phyloP scores from a whole-genome alignment of 257 asterid genomes.

The Thymus mandschuricus region DNA sequence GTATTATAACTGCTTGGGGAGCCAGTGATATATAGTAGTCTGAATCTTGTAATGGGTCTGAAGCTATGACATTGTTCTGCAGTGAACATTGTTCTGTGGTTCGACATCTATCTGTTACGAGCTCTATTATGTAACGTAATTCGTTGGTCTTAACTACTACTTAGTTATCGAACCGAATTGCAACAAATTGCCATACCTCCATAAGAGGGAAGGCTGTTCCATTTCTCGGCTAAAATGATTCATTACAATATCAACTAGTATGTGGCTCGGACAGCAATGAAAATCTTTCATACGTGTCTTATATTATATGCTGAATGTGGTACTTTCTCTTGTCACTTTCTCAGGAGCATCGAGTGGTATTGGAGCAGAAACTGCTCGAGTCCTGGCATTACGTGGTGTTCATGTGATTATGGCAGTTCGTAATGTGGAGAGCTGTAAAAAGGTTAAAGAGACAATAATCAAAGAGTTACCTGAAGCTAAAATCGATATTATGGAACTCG shows the following conservation, averaged over 20 bases:
- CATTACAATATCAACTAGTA: neutral
- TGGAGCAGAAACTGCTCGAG: slow-evolving; percentile 57
- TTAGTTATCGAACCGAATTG: neutral
- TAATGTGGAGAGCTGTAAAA: slow-evolving; percentile 39
- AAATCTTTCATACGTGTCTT: neutral
- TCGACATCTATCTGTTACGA: neutral
- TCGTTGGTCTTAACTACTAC: neutral
- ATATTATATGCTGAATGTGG: too few species aligned
- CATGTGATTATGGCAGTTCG: slow-evolving; percentile 69
- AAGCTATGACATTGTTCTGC: neutral
- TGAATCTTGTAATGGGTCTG: neutral
- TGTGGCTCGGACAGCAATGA: slow-evolving; percentile 1
- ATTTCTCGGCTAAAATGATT: neutral
- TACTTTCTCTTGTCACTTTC: slow-evolving; percentile 19
- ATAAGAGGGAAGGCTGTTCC: neutral
- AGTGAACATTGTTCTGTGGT: neutral
- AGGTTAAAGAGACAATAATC: slow-evolving; percentile 44
- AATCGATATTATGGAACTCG: slow-evolving; percentile 61
- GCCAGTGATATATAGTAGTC: neutral
- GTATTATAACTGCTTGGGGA: too few species aligned
- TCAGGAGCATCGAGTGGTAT: slow-evolving; percentile 83
- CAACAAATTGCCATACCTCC: neutral
- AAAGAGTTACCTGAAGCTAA: slow-evolving; percentile 53
- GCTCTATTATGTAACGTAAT: neutral
- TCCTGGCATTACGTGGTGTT: slow-evolving; percentile 51